Evolutionary conservation across 2,329 filamentous ascomycete genomes (phyloP).

Genomic region (Apiospora kogelbergensis): DNA sequence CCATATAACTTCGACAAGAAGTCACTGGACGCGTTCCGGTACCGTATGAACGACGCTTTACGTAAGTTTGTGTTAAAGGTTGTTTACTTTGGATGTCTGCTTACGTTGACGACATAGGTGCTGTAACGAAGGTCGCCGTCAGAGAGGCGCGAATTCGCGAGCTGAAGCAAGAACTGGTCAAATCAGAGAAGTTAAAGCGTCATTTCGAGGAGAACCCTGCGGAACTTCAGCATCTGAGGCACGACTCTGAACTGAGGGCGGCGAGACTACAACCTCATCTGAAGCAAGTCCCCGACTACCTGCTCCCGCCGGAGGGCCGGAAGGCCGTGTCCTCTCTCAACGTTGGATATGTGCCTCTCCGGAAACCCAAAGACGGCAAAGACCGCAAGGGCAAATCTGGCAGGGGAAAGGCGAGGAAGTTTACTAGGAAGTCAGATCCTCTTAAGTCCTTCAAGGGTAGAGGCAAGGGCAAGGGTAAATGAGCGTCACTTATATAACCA

Average conservation of each 20-base stretch:
- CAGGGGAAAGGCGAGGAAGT: constrained; percentile 51
- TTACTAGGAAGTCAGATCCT: constrained; percentile 71
- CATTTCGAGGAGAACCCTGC: constrained; percentile 97
- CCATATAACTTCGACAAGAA: constrained; percentile 95
- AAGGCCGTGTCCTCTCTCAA: constrained; percentile 65
- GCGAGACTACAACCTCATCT: constrained; percentile 85
- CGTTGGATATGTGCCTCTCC: constrained; percentile 74
- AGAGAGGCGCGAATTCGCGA: constrained; percentile 85
- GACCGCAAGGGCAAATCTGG: constrained; percentile 41
- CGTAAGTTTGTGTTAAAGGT: constrained; percentile 38
- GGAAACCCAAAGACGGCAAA: constrained; percentile 53
- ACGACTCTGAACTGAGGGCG: constrained; percentile 84
- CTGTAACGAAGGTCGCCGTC: constrained; percentile 86
- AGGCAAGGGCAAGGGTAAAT: constrained; percentile 37
- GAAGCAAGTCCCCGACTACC: constrained; percentile 91
- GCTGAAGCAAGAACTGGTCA: constrained; percentile 83
- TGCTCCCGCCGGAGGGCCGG: constrained; percentile 76
- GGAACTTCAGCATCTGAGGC: constrained; percentile 78
- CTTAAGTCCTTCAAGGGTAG: constrained; percentile 82
- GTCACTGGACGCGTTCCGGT: constrained; percentile 90
- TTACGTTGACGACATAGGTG: constrained; percentile 27
- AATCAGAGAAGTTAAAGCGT: constrained; percentile 89
- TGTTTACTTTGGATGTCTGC: not conserved
- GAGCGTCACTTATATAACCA: not conserved
- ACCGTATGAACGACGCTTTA: constrained; percentile 90